A percentile compares a stretch with the other conserved stretches of the same genome.
These are phyloP conservation scores for Mycena leptocephala DNA, from an alignment of 768 basidiomycete species.

Conservation along the genomic window DNA sequence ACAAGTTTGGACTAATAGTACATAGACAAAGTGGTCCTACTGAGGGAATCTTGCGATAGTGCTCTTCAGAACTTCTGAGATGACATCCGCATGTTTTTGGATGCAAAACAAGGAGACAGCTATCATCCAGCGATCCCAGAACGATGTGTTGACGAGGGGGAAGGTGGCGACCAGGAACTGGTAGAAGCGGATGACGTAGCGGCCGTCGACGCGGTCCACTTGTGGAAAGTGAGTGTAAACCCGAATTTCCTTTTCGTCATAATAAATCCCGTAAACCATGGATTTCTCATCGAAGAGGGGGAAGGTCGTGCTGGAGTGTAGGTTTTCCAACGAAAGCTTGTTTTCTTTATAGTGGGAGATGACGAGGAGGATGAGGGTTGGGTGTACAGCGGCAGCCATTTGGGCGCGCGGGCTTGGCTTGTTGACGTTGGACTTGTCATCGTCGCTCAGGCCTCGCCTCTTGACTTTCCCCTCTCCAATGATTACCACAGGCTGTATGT, in stretches of 20 bases:
- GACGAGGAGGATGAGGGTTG: slow-evolving; percentile 20
- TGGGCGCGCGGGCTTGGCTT: slow-evolving; percentile 5
- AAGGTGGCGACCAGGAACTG: background rate
- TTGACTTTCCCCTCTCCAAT: slow-evolving; percentile 14
- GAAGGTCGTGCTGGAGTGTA: background rate
- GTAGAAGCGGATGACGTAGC: background rate
- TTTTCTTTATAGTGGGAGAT: slow-evolving; percentile 6
- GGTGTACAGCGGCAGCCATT: slow-evolving; percentile 20
- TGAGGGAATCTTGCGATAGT: background rate
- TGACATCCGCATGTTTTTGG: slow-evolving; percentile 12
- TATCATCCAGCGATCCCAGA: background rate
- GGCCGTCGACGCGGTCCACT: background rate
- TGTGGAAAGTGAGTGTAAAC: slow-evolving; percentile 6
- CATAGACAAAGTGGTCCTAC: too few relatives aligned
- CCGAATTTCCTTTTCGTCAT: background rate
- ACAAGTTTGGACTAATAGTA: too few relatives aligned
- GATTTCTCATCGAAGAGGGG: background rate
- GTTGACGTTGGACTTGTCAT: background rate
- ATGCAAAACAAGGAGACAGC: background rate
- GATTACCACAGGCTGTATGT: slow-evolving; percentile 6
- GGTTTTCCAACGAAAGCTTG: background rate
- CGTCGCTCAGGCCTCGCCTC: background rate
- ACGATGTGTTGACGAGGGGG: background rate
- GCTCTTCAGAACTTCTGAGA: background rate
- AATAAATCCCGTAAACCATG: slow-evolving; percentile 4